A percentile compares a stretch with the other conserved stretches of the same genome.
Evolutionary conservation across 2,329 filamentous ascomycete genomes (phyloP).

Genomic region (Sclerotinia glacialis): DNA sequence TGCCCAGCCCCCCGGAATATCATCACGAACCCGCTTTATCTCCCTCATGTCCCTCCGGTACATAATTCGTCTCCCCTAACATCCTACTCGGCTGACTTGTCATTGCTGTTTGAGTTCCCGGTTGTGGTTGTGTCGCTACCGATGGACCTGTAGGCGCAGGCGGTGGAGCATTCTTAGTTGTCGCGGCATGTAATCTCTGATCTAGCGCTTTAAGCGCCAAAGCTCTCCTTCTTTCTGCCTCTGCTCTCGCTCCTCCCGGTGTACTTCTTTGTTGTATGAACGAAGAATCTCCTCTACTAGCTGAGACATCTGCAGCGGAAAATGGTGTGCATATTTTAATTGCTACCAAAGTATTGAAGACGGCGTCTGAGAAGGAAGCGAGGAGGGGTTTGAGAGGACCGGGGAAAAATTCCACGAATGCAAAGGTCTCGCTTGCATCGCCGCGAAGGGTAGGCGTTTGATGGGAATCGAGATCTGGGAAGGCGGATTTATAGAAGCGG

Average conservation of each 20-base stretch:
- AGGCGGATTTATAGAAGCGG: constrained; percentile 83
- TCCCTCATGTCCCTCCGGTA: constrained; percentile 56
- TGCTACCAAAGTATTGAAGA: constrained; percentile 74
- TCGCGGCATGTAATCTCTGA: constrained; percentile 84
- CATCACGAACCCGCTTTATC: neutral
- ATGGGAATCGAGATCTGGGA: constrained; percentile 63
- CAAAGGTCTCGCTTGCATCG: constrained; percentile 93
- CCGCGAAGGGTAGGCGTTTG: constrained; percentile 68
- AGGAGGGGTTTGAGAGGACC: constrained; percentile 76
- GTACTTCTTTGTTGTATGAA: constrained; percentile 45
- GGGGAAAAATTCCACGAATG: constrained; percentile 94
- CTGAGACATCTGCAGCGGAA: constrained; percentile 73
- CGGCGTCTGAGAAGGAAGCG: constrained; percentile 65
- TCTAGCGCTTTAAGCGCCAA: constrained; percentile 89
- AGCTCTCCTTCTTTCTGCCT: constrained; percentile 85
- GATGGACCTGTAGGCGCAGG: constrained; percentile 49
- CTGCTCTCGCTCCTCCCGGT: constrained; percentile 73
- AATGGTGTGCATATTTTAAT: constrained; percentile 82
- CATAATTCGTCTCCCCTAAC: constrained; percentile 68
- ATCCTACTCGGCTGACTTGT: constrained; percentile 37
- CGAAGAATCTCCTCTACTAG: constrained; percentile 60
- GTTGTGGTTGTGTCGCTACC: constrained; percentile 55
- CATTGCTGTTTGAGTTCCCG: constrained; percentile 52
- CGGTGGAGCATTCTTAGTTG: constrained; percentile 48
- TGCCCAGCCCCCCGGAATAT: neutral